Evolutionary conservation across 352 stramenopile genomes (phyloP).

Genomic region (Globisporangium splendens): DNA sequence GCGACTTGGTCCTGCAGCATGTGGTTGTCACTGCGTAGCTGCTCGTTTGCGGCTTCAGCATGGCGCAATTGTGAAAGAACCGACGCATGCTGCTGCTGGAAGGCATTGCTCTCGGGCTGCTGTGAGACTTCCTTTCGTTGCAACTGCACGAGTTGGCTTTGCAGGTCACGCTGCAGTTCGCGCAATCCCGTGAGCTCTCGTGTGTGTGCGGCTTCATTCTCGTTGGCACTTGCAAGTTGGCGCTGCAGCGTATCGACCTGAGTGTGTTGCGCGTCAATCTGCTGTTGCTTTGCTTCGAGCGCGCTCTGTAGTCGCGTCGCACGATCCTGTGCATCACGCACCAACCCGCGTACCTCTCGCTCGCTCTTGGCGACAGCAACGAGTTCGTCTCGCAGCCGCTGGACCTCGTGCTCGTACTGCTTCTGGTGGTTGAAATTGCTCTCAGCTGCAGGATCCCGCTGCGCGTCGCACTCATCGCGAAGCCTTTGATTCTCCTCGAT

Average conservation of each 20-base stretch:
- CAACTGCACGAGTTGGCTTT: constrained; percentile 12
- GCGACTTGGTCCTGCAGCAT: constrained; percentile 32
- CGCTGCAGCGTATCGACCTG: constrained; percentile 4
- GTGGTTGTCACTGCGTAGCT: constrained; percentile 26
- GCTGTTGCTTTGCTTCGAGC: not conserved
- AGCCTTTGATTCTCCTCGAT: constrained; percentile 18
- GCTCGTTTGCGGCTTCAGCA: constrained; percentile 19
- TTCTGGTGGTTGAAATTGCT: constrained; percentile 3
- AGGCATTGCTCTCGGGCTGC: constrained; percentile 4
- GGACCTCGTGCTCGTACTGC: constrained; percentile 5
- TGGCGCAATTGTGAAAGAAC: constrained; percentile 5
- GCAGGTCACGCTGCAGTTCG: constrained; percentile 13
- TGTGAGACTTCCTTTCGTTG: constrained; percentile 8
- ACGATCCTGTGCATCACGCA: not conserved
- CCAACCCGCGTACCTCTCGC: not conserved
- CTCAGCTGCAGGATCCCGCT: not conserved
- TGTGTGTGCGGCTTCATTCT: not conserved
- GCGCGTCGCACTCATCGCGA: constrained; percentile 14
- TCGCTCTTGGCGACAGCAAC: not conserved
- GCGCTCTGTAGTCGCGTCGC: constrained; percentile 7
- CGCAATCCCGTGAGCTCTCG: constrained; percentile 10
- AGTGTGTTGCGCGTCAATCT: not conserved
- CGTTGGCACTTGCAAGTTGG: not conserved
- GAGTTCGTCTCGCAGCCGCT: constrained; percentile 8
- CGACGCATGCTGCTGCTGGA: constrained; percentile 13